Evolutionary conservation across 768 basidiomycete species (phyloP), one percentile per base, ranked within the genome.

Genomic region (Lepiota venenata): DNA sequence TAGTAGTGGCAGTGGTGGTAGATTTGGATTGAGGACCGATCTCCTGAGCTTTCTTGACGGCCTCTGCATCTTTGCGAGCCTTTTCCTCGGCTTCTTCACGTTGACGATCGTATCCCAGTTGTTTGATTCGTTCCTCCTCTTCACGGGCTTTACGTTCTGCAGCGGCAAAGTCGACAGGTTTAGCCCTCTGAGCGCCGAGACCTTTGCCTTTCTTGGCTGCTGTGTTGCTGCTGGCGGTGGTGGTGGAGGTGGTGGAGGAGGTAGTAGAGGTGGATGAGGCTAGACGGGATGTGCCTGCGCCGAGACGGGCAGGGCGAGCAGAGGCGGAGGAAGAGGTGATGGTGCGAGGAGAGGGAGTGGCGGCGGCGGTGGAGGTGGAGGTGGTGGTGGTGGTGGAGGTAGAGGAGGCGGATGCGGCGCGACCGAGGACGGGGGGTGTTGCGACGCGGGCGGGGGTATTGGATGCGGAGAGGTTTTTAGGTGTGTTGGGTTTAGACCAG

Each of bases 71-170:
- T 59, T 82, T 80, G 58, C 76, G 75, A 35, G 80, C 82, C 63
- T 82, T 84, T 60, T 87, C 90, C 64, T 94, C 93, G 18, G 85
- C 86, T 62, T 88, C 90, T 67, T 97, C 92, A 38, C 83, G 76
- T 64, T 86, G 80, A 16, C 90, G 80, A 66, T 97, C 93, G 64
- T 98, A 97, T 0, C 95, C 96, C 15, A 97, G 80, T 61, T 94
- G 85, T 67, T 91, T 89, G 67, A 94, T 82, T 54, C 93, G 80
- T 69, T 95, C 95, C 21, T 93, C 94, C 67, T 98, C 97, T 63
- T 93, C 95, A 22, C 80, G 66, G 0, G 97, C 97, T 60, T 88
- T 88, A 25, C 87, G 77, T 68, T 98, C 95, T 0, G 93, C 97
- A 61, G 93, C 93, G 16, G 89, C 97, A 66, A 99, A 99, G 71